A percentile compares a stretch with the other conserved stretches of the same genome.
Evolutionary conservation across 345 rosid species (phyloP).

Genomic region (Aquilaria yunnanensis): DNA sequence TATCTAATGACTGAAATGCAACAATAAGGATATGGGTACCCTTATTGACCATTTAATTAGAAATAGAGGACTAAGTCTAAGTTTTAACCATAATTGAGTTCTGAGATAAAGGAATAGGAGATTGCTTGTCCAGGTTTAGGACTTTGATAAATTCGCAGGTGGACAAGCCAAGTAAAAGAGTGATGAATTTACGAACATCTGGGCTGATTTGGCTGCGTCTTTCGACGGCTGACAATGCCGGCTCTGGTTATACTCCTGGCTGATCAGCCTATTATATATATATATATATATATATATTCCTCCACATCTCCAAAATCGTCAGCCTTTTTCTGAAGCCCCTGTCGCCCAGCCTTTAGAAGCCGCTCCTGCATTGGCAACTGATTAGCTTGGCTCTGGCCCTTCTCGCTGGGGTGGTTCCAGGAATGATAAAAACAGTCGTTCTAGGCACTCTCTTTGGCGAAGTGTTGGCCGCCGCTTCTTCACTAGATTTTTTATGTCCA

Average conservation of each 20-base stretch:
- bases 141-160: conserved; percentile 1
- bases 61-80: too few species aligned
- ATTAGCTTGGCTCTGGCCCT: conserved; percentile 38
- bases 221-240: conserved; percentile 66
- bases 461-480: too few species aligned
- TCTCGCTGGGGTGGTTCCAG: conserved; percentile 57
- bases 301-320: conserved; percentile 82
- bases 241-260: conserved; percentile 37
- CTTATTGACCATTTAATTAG: too few species aligned
- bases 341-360: conserved; percentile 28
- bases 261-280: conserved; percentile 33
- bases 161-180: conserved; percentile 17
- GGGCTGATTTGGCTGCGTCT: conserved; percentile 96
- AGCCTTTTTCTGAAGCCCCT: conserved; percentile 40
- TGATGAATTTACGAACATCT: conserved; percentile 65
- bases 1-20: too few species aligned
- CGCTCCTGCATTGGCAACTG: conserved; percentile 37
- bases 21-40: too few species aligned
- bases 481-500: too few species aligned
- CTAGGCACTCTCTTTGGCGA: conserved; percentile 2
- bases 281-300: conserved; percentile 30
- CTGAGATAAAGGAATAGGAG: too few species aligned
- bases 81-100: too few species aligned
- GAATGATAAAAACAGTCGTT: conserved; percentile 23
- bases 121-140: neutral